Evolutionary conservation across 257 asterid genomes (phyloP), one percentile per base, ranked within the genome.

Genomic region (Jacaranda mimosifolia): DNA sequence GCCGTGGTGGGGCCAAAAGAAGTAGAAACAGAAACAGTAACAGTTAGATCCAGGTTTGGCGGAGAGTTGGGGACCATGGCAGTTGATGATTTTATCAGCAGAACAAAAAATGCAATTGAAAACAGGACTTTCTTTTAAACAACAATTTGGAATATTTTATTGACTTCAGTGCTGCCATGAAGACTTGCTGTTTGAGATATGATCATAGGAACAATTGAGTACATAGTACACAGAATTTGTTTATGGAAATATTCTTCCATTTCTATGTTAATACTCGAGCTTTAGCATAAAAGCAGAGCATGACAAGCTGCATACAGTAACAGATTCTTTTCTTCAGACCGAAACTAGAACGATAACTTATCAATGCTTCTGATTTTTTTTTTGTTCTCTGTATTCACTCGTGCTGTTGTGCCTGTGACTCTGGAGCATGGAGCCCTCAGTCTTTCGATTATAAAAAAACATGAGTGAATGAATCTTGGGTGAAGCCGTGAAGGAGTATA

Each of bases 1-100:
- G 97, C 94, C 57, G 98, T 95, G 1, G 95, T 93, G 58, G 99
- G 99, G 35, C 91, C 89, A 3, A 93, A 87, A 80, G 99, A 95
- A 84, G 91, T 80, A 3, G 98, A 91, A 78, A 90, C 89, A 6
- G 74, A 84, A 60, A 87, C 93, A 0, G 83, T 95, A 19, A 93
- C 98, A 0, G 88, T 95, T 68, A 85, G 97, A 77, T 93, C 99
- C 71, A 86, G 99, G 85, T 86, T 87, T 52, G 88, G 86, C 1
- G 97, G 98, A 72, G 99, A 95, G 78, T 65, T 95, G 83, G 99
- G 98, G 42, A 86, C 89, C 76, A 90, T 95, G 96, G 69, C 82
- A 1, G 36, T 95, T 49, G 97, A 90, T 79, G 97, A 92, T 46
- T 90, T 91, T 63, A 82, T 91, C 73, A 74, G 77, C 79, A 84